Conservation (phyloP, 1,284 basidiomycete species). For the Prillingera fragicola region DNA sequence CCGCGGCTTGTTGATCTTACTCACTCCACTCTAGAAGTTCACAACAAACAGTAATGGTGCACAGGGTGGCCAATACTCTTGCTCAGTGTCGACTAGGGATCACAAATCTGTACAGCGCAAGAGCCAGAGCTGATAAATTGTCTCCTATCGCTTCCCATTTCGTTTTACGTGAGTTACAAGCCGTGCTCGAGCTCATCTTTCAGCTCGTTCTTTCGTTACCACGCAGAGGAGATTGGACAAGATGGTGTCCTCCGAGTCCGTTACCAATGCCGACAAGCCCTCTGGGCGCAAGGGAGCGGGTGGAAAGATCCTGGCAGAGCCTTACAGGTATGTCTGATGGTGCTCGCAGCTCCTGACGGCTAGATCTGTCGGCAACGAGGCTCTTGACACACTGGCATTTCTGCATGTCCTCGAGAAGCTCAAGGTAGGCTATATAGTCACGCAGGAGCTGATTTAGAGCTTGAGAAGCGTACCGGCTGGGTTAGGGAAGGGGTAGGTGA, state of each 20-base stretch:
- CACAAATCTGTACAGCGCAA: too few species aligned
- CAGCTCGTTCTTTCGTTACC: too few species aligned
- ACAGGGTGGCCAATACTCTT: too few species aligned
- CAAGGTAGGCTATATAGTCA: constrained; percentile 56
- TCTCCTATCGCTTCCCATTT: too few species aligned
- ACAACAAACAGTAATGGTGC: too few species aligned
- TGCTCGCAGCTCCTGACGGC: constrained; percentile 33
- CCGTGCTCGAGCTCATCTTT: too few species aligned
- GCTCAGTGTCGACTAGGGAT: too few species aligned
- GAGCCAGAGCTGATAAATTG: too few species aligned
- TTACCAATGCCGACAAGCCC: constrained; percentile 1
- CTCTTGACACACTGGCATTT: constrained; percentile 71
- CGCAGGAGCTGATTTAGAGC: constrained; percentile 53
- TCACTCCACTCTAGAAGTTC: too few species aligned
- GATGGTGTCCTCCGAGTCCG: neutral
- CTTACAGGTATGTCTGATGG: constrained; percentile 15
- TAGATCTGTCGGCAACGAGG: constrained; percentile 55
- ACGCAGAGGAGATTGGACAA: too few species aligned
- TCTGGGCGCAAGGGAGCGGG: constrained; percentile 11
- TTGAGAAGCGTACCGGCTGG: constrained; percentile 93
- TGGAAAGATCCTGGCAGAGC: constrained; percentile 14
- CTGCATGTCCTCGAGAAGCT: constrained; percentile 80
- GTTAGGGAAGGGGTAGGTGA: constrained; percentile 65
- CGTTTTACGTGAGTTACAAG: too few species aligned
- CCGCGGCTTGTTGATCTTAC: too few species aligned